Percentiles rank a stretch among this genome's conserved stretches.
phyloP scores from a whole-genome alignment of 192 early-diverging fungal species.

The Linnemannia zychae region DNA sequence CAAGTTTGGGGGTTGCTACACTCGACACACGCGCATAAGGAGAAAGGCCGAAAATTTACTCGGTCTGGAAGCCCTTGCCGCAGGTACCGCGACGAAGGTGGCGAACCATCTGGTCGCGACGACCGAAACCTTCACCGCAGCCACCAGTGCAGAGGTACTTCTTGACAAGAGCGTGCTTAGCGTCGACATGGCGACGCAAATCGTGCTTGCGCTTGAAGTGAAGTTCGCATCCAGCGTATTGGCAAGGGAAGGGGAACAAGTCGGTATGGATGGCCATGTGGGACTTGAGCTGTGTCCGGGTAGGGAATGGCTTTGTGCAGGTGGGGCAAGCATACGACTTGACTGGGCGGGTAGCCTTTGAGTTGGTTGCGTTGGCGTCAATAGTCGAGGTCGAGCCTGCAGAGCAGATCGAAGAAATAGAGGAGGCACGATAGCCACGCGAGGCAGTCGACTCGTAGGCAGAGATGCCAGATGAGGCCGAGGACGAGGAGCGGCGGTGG shows the following conservation, averaged over 20 bases:
- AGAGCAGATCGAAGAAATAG: constrained; percentile 47
- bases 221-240: constrained; percentile 41
- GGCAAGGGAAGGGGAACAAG: constrained; percentile 52
- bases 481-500: constrained; percentile 39
- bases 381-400: constrained; percentile 14
- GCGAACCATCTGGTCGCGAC: constrained; percentile 55
- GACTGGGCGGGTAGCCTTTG: constrained; percentile 14
- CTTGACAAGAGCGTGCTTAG: constrained; percentile 54
- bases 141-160: constrained; percentile 57
- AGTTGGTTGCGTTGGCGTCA: not conserved
- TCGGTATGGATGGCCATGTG: constrained; percentile 59
- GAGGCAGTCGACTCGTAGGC: constrained; percentile 39
- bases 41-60: constrained; percentile 14
- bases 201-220: constrained; percentile 63
- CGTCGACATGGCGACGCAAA: constrained; percentile 55
- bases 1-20: not conserved
- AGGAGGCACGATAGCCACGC: constrained; percentile 45
- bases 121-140: constrained; percentile 53
- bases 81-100: constrained; percentile 42
- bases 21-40: not conserved
- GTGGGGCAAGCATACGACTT: constrained; percentile 53
- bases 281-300: constrained; percentile 58
- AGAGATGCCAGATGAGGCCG: constrained; percentile 38
- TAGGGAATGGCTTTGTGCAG: constrained; percentile 54
- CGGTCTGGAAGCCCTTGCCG: constrained; percentile 54